Evolutionary conservation across 164 flowering plant genomes (phyloP).

Genomic region (Chimonanthus salicifolius): DNA sequence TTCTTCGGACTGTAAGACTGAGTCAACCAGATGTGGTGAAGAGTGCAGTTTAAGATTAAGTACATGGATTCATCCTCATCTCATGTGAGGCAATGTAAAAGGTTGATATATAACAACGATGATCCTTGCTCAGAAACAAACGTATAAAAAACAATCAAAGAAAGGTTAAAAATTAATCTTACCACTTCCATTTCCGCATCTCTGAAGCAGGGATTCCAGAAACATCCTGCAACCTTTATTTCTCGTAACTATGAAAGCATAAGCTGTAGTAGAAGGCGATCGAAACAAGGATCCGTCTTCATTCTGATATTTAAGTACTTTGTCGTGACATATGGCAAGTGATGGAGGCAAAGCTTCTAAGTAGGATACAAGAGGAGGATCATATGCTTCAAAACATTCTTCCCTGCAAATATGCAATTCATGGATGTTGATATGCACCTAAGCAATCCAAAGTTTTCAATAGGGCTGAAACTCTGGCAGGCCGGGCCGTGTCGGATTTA

Average conservation of each 20-base stretch:
- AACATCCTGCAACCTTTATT: slow-evolving; percentile 20
- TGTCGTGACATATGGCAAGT: slow-evolving; percentile 6
- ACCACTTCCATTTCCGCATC: slow-evolving; percentile 30
- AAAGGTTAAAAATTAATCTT: background rate
- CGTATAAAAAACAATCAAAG: background rate
- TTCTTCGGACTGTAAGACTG: no score
- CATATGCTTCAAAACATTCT: slow-evolving; percentile 1
- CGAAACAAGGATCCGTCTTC: slow-evolving; percentile 36
- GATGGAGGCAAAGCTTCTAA: slow-evolving; percentile 30
- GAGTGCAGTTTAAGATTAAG: no score
- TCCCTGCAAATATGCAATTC: slow-evolving; percentile 20
- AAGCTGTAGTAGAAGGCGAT: slow-evolving; percentile 43
- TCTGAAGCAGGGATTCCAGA: slow-evolving; percentile 26
- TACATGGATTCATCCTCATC: background rate
- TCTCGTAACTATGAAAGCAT: slow-evolving; percentile 30
- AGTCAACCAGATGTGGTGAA: no score
- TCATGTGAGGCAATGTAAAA: no score
- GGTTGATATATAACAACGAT: background rate
- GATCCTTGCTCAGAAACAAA: background rate
- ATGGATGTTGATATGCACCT: background rate
- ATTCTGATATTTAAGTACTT: slow-evolving; percentile 16
- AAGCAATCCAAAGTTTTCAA: background rate
- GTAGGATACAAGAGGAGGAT: slow-evolving; percentile 24
- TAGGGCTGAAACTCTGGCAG: background rate
- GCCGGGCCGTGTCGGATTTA: no score